Conservation (phyloP, 345 rosid genomes). For the Brassica napus region DNA sequence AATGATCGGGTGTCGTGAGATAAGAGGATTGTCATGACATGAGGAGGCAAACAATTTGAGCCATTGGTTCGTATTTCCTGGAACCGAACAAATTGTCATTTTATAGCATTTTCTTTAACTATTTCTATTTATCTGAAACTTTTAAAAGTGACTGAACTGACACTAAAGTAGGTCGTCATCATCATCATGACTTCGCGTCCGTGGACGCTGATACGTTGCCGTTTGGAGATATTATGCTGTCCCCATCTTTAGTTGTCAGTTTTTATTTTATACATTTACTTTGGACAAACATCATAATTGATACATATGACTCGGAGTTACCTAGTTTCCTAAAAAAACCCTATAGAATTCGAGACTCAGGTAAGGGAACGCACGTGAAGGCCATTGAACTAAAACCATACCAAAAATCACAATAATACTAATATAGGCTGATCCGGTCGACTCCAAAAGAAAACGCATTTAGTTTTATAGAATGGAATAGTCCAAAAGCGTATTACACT, state of each 20-base stretch:
- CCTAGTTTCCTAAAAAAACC: conserved; percentile 3
- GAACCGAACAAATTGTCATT: conserved; percentile 24
- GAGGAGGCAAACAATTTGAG: conserved; percentile 33
- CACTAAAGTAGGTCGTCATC: conserved; percentile 12
- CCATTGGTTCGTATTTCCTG: conserved; percentile 21
- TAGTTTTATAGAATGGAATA: too few relatives aligned
- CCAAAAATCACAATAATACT: too few relatives aligned
- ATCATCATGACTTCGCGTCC: conserved; percentile 23
- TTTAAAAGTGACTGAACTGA: conserved; percentile 20
- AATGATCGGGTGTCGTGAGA: conserved; percentile 30
- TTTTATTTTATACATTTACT: neutral
- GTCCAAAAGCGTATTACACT: too few relatives aligned
- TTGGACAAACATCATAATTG: conserved; percentile 11
- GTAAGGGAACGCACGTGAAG: neutral
- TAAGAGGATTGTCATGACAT: conserved; percentile 30
- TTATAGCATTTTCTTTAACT: neutral
- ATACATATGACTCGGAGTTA: conserved; percentile 4
- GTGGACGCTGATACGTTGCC: conserved; percentile 30
- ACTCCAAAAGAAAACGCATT: too few relatives aligned
- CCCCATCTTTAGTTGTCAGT: conserved; percentile 26
- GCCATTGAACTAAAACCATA: neutral
- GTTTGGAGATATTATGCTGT: conserved; percentile 29
- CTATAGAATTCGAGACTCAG: neutral
- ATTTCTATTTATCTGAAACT: conserved; percentile 20
- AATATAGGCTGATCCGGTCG: too few relatives aligned